These are phyloP conservation scores for Actinidia chinensis DNA, from an alignment of 179 eudicot species.

Conservation along the genomic window DNA sequence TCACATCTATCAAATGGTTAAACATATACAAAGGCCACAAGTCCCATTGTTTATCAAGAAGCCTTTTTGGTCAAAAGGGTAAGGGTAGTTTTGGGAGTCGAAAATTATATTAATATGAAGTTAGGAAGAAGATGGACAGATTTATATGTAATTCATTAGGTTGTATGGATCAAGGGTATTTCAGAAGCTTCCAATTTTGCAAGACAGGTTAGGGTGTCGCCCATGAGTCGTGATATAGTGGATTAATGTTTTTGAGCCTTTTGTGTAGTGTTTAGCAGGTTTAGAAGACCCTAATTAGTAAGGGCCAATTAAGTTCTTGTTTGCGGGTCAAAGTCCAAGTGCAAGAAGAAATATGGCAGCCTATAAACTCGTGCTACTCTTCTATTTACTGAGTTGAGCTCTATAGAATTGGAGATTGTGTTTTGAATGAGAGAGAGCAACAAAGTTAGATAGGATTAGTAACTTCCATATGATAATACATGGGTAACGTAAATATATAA, in stretches of 20 bases:
- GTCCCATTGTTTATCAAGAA: not conserved
- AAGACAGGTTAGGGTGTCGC: not conserved
- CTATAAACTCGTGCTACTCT: not conserved
- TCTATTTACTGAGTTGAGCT: not conserved
- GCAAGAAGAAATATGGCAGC: not conserved
- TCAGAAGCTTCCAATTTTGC: not conserved
- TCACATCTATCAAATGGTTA: not conserved
- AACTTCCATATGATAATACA: too few species aligned
- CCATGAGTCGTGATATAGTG: not conserved
- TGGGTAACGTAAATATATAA: too few species aligned
- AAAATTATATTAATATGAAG: not conserved
- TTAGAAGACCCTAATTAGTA: not conserved
- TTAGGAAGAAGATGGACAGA: not conserved
- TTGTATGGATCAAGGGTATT: not conserved
- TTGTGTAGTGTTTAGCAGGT: not conserved
- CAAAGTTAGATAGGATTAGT: too few species aligned
- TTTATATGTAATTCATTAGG: not conserved
- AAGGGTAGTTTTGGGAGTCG: not conserved
- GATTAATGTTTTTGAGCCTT: not conserved
- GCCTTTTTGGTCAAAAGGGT: not conserved
- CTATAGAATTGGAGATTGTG: not conserved
- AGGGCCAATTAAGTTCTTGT: not conserved
- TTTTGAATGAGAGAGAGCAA: not conserved
- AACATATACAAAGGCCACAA: not conserved
- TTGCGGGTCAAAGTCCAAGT: not conserved